These are phyloP conservation scores for Backusella macrospora DNA, from an alignment of 192 early-diverging fungal genomes.

Conservation along the genomic window DNA sequence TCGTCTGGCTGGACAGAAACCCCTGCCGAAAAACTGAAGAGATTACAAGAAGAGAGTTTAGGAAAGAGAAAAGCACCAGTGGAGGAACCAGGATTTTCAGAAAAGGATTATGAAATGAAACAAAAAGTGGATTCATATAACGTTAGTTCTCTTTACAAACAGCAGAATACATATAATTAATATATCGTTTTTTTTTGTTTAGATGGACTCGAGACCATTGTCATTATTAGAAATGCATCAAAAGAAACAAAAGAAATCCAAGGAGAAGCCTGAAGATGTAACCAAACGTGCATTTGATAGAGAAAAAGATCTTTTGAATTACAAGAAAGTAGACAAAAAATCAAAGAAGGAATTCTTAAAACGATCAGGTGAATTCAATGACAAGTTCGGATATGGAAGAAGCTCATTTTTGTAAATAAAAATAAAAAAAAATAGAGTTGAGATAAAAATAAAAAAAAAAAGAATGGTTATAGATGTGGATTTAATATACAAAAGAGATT, in stretches of 20 bases:
- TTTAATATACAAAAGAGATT: not conserved
- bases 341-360: slow-evolving; percentile 37
- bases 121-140: slow-evolving; percentile 33
- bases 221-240: slow-evolving; percentile 42
- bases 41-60: slow-evolving; percentile 15
- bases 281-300: slow-evolving; percentile 39
- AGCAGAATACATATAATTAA: not conserved
- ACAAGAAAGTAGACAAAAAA: slow-evolving; percentile 26
- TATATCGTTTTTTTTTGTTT: not conserved
- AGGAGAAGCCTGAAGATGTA: slow-evolving; percentile 25
- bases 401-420: slow-evolving; percentile 33
- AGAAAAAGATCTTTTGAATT: slow-evolving; percentile 34
- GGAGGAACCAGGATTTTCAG: not conserved
- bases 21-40: slow-evolving; percentile 23
- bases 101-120: slow-evolving; percentile 14
- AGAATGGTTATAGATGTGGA: not conserved
- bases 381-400: slow-evolving; percentile 30
- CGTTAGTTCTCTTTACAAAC: slow-evolving; percentile 1
- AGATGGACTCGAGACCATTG: slow-evolving; percentile 27
- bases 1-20: slow-evolving; percentile 37
- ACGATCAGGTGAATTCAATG: slow-evolving; percentile 24
- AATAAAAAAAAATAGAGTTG: not conserved
- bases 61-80: slow-evolving; percentile 5
- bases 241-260: slow-evolving; percentile 24
- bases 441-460: not conserved